Percentiles rank a stretch among this genome's conserved stretches.
These are phyloP conservation scores for Entophlyctis luteolus DNA, from an alignment of 192 early-diverging fungal species.

Conservation along the genomic window DNA sequence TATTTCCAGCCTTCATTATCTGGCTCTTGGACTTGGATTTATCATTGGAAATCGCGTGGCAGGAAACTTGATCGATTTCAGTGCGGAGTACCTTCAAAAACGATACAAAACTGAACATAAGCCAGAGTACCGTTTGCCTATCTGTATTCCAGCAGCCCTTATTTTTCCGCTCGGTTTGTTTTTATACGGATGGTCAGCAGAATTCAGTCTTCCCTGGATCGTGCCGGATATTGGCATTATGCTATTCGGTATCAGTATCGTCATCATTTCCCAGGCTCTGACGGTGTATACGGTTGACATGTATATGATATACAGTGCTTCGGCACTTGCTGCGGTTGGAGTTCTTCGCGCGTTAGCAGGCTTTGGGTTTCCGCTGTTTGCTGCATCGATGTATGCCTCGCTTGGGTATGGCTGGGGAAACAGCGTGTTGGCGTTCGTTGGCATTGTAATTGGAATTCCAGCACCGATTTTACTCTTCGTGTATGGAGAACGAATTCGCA, in stretches of 20 bases:
- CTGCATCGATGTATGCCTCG: not conserved
- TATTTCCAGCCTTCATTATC: slow-evolving; percentile 1
- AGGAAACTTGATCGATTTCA: not conserved
- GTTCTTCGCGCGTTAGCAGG: slow-evolving; percentile 2
- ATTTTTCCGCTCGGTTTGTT: slow-evolving; percentile 9
- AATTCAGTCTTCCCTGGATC: slow-evolving; percentile 4
- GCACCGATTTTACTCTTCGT: slow-evolving; percentile 17
- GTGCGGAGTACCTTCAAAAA: slow-evolving; percentile 1
- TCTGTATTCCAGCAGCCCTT: slow-evolving; percentile 13
- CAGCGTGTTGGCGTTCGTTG: slow-evolving; percentile 2
- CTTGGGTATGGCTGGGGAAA: slow-evolving; percentile 23
- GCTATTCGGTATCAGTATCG: not conserved
- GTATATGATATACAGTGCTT: slow-evolving; percentile 4
- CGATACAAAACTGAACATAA: slow-evolving; percentile 15
- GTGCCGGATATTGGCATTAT: slow-evolving; percentile 10
- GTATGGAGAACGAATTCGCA: slow-evolving; percentile 6
- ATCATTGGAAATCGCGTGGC: slow-evolving; percentile 10
- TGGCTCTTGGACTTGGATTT: slow-evolving; percentile 8
- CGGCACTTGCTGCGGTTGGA: slow-evolving; percentile 10
- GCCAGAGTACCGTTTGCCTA: slow-evolving; percentile 14
- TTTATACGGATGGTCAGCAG: slow-evolving; percentile 18
- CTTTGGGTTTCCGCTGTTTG: slow-evolving; percentile 23
- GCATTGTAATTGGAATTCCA: slow-evolving; percentile 16
- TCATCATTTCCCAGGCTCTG: slow-evolving; percentile 13
- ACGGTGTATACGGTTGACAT: slow-evolving; percentile 19